A percentile compares a stretch with the other conserved stretches of the same genome.
phyloP scores from a whole-genome alignment of 345 rosid species.

The Rhizophora mangle region DNA sequence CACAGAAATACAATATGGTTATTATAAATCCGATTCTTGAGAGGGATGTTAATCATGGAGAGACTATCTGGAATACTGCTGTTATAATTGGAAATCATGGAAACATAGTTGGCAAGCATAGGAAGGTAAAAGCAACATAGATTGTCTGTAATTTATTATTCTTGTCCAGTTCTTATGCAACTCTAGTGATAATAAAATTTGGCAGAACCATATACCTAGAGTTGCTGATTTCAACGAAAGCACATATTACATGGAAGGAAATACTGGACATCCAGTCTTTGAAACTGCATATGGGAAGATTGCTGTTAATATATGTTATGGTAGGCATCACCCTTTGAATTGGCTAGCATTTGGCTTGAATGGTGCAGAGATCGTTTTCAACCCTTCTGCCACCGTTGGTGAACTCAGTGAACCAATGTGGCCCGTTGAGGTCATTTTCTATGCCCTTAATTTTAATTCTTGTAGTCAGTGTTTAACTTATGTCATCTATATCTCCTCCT shows the following conservation, averaged over 20 bases:
- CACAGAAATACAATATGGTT: conserved; percentile 79
- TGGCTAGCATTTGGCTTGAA: conserved; percentile 96
- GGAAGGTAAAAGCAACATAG: conserved; percentile 52
- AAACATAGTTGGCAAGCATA: conserved; percentile 86
- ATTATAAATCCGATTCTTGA: conserved; percentile 87
- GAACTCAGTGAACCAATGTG: conserved; percentile 99
- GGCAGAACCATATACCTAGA: conserved; percentile 94
- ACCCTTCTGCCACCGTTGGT: conserved; percentile 98
- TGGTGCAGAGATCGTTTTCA: conserved; percentile 97
- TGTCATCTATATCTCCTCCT: neutral
- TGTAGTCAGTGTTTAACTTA: neutral
- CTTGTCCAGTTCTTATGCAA: conserved; percentile 5
- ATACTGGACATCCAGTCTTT: conserved; percentile 92
- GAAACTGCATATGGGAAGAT: conserved; percentile 88
- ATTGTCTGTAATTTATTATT: conserved; percentile 7
- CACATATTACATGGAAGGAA: conserved; percentile 97
- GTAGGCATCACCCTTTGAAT: conserved; percentile 94
- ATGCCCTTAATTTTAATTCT: neutral
- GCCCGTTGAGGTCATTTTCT: conserved; percentile 78
- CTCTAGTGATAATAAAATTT: conserved; percentile 14
- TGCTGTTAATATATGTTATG: conserved; percentile 86
- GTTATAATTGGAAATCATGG: conserved; percentile 83
- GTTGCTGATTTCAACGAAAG: conserved; percentile 99
- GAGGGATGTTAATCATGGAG: conserved; percentile 86
- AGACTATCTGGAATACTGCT: conserved; percentile 91